phyloP scores from a whole-genome alignment of 192 early-diverging fungal genomes.

The Ramicandelaber brevisporus region DNA sequence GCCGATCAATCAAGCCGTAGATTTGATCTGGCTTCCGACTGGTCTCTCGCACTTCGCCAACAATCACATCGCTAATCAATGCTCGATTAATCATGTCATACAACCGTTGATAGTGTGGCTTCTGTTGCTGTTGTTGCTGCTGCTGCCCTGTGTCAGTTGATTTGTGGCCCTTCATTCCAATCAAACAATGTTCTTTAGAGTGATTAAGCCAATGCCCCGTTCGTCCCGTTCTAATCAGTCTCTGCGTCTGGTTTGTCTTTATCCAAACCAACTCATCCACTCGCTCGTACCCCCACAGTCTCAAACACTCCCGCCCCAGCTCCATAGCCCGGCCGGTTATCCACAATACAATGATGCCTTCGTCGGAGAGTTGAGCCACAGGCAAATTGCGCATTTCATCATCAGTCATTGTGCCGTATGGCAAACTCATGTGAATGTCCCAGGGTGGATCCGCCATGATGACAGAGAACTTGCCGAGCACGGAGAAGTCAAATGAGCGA shows the following conservation, averaged over 20 bases:
- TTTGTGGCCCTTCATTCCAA: conserved; percentile 31
- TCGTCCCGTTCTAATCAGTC: conserved; percentile 27
- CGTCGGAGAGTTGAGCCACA: conserved; percentile 18
- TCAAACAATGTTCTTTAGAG: conserved; percentile 34
- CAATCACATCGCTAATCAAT: conserved; percentile 27
- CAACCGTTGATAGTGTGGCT: too few relatives aligned
- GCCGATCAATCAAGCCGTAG: conserved; percentile 27
- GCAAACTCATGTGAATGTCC: conserved; percentile 38
- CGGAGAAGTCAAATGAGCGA: conserved; percentile 20
- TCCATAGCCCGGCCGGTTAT: conserved; percentile 40
- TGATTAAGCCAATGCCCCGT: conserved; percentile 45
- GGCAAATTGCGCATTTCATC: conserved; percentile 30
- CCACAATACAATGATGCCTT: conserved; percentile 32
- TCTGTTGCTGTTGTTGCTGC: too few relatives aligned
- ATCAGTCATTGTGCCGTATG: conserved; percentile 38
- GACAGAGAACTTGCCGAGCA: conserved; percentile 26
- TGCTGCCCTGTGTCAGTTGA: too few relatives aligned
- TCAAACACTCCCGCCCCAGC: conserved; percentile 22
- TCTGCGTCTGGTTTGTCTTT: conserved; percentile 33
- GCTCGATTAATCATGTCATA: too few relatives aligned
- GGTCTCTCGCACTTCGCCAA: conserved; percentile 29
- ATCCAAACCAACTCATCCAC: conserved; percentile 38
- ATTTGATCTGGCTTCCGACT: conserved; percentile 35
- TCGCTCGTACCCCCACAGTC: conserved; percentile 22
- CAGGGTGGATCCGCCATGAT: conserved; percentile 42